Evolutionary conservation across 1,284 basidiomycete species (phyloP), one percentile per base, ranked within the genome.

Genomic region (Cryptococcus wingfieldii): DNA sequence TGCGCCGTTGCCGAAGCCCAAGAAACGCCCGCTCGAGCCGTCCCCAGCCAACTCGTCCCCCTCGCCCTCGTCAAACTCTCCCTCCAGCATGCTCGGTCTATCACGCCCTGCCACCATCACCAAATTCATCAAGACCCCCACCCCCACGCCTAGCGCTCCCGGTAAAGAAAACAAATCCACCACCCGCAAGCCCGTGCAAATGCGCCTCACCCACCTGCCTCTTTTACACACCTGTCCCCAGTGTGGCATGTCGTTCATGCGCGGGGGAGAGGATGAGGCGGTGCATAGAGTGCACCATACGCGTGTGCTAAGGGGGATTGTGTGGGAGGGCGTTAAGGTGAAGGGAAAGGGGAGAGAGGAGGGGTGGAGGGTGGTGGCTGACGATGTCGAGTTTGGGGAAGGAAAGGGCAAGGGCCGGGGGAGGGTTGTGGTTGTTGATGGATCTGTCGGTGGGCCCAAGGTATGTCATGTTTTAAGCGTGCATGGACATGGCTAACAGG

Each of bases 191-290:
- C 53, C 66, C 10, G 67, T 64, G 3, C 70, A 74, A 56, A 56
- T 67, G 47, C 68, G 70, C 43, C 63, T 75, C 27, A 67, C 66
- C 39, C 61, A 68, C 52, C 55, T 68, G 14, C 67, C 67, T 0
- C 50, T 67, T 13, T 55, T 71, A 25, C 65, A 69, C 42, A 70
- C 72, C 0, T 80, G 79, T 63, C 38, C 59, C 5, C 66, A 69
- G 23, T 80, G 79, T 58, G 60, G 61, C 5, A 77, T 80, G 72
- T 75, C 76, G 4, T 80, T 77, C 60, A 65, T 77, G 13, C 68
- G 73, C 16, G 74, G 78, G n/a, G 72, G 72, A 0, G 69, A 77
- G 10, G 79, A 79, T 55, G 67, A 76, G 14, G 53, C 53, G 1
- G 50, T 75, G 12, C 79, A 80, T 54, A 59, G 56, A 2, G 62